phyloP scores from a whole-genome alignment of 192 early-diverging fungal species.

The Anaeromyces robustus region DNA sequence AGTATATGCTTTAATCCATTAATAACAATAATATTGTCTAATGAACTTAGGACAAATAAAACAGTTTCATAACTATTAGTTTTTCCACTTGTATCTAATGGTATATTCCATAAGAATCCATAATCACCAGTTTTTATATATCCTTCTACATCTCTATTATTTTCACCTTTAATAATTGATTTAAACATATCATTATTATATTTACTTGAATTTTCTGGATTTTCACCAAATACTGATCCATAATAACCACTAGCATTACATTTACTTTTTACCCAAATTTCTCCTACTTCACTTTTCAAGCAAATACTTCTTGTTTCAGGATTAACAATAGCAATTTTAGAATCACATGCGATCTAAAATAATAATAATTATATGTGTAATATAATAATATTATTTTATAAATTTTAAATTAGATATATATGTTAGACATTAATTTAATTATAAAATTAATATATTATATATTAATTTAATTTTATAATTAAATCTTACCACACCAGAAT shows the following conservation, averaged over 20 bases:
- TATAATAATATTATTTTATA: no score
- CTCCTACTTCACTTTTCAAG: conserved; percentile 53
- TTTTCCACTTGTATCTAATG: conserved; percentile 24
- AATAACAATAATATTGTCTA: conserved; percentile 52
- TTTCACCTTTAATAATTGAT: conserved; percentile 31
- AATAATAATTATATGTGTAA: no score
- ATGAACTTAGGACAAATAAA: conserved; percentile 59
- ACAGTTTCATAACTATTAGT: conserved; percentile 44
- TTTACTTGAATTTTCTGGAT: neutral
- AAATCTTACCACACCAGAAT: neutral
- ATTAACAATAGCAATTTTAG: conserved; percentile 71
- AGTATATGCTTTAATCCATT: conserved; percentile 59
- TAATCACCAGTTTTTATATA: conserved; percentile 71
- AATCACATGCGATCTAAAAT: conserved; percentile 46
- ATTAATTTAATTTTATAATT: conserved; percentile 38
- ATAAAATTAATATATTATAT: conserved; percentile 64
- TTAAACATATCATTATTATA: neutral
- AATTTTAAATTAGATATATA: no score
- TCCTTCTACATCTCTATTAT: conserved; percentile 20
- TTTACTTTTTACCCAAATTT: conserved; percentile 70
- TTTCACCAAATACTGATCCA: conserved; percentile 6
- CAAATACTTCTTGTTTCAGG: conserved; percentile 55
- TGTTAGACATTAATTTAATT: no score
- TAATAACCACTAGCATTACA: conserved; percentile 29
- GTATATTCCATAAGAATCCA: conserved; percentile 68